phyloP scores from a whole-genome alignment of 192 early-diverging fungal species.

The Pecoramyces ruminantium region DNA sequence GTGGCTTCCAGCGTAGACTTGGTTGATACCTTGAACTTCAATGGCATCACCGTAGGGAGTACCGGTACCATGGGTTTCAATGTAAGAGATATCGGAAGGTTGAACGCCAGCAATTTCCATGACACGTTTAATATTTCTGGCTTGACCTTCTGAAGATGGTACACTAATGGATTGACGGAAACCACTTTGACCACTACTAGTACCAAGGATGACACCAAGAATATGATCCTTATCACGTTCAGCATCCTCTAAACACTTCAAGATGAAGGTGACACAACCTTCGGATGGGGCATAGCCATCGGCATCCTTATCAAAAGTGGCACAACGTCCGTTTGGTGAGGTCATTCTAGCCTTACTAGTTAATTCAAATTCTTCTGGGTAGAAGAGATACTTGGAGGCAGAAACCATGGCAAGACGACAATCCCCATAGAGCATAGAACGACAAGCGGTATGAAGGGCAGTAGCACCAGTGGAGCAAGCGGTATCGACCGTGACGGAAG shows the following conservation, averaged over 20 bases:
- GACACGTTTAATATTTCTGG: neutral
- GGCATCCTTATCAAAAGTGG: conserved; percentile 11
- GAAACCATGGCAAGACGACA: conserved; percentile 10
- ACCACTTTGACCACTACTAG: conserved; percentile 13
- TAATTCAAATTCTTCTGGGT: neutral
- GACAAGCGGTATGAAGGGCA: conserved; percentile 10
- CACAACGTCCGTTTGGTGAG: conserved; percentile 9
- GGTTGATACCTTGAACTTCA: conserved; percentile 1
- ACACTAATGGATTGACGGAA: neutral
- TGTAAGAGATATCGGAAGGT: neutral
- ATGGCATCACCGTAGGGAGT: conserved; percentile 3
- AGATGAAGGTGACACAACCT: conserved; percentile 10
- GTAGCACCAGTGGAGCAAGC: conserved; percentile 13
- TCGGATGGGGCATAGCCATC: conserved; percentile 17
- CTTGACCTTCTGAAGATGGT: neutral
- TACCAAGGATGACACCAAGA: conserved; percentile 12
- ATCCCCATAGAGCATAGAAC: conserved; percentile 13
- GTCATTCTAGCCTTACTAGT: conserved; percentile 1
- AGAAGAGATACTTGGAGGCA: neutral
- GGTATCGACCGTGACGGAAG: conserved; percentile 9
- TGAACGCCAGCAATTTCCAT: neutral
- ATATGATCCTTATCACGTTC: conserved; percentile 11
- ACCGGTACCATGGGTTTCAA: conserved; percentile 4
- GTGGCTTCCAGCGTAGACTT: neutral
- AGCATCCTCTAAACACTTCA: conserved; percentile 12